Base-by-base conservation (phyloP, 108 stramenopile genomes). In the Chaetoceros muelleri region DNA sequence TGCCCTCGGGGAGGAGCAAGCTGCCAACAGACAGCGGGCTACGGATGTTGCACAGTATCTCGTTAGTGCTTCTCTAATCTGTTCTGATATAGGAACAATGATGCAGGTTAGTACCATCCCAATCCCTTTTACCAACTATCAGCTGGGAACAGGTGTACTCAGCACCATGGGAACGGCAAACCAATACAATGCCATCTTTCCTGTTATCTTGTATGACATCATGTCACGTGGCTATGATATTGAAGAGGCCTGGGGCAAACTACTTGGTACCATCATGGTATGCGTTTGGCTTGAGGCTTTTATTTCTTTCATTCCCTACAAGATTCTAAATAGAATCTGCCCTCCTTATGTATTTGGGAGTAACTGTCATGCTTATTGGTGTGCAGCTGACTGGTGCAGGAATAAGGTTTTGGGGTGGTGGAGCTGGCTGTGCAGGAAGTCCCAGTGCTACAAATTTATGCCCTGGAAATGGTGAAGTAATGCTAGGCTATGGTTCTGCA, bases 131-230 rank as follows among this genome's bases (percentile, higher is more conserved):
- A 76, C 69, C 13, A 27, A 28, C 31, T 69, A 64, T 55, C 44
- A 60, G 31, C 59, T 76, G 26, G 74, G 74, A 59, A 73, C 75
- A 18, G 75, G 72, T 19, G 58, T 76, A 20, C 34, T 76, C 3
- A 61, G 64, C 17, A 69, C 69, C 34, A 75, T 75, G 71, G 74
- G 71, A 2, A 75, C 74, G 7, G 68, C 74, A 8, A 72, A 69
- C 55, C 71, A 71, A 5, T 72, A 69, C 49, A 64, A 72, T 27
- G 71, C 71, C 28, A 64, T 72, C 23, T 69, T 69, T 23, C 64
- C 47, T 0, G 70, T 65, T 24, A 68, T 68, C 54, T 44, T 72
- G 2, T 59, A 64, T 24, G 68, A 68, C 27, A 58, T 34, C 29
- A 56, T 58, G 64, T 64, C 53, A 23, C 47, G 21, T 30, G 71